Percentiles rank a stretch among this genome's conserved stretches.
phyloP scores from a whole-genome alignment of 305 asterid genomes.

The Fraxinus sp. region DNA sequence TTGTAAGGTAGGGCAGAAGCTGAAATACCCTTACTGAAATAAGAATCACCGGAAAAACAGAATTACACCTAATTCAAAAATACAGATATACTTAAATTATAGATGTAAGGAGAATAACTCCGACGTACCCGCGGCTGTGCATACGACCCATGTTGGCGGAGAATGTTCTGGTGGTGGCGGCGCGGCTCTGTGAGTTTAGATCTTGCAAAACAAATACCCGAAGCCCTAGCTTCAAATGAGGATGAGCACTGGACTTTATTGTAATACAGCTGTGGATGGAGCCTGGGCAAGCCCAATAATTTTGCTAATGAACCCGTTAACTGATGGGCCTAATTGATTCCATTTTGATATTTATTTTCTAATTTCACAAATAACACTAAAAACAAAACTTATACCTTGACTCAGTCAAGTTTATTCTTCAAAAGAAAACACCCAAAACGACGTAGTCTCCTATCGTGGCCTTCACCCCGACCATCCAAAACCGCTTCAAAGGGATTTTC shows the following conservation, averaged over 20 bases:
- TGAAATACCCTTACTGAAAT: constrained; percentile 73
- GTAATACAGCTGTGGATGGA: not conserved
- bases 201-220: not conserved
- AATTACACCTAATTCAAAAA: not conserved
- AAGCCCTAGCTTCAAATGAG: not conserved
- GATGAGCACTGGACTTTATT: constrained; percentile 38
- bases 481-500: not conserved
- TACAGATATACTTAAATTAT: not conserved
- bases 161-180: constrained; percentile 19
- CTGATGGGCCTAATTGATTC: not conserved
- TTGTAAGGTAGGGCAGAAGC: constrained; percentile 80
- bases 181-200: constrained; percentile 17
- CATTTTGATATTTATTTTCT: not conserved
- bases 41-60: not conserved
- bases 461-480: not conserved
- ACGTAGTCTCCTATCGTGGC: not conserved
- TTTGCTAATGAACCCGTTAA: not conserved
- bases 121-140: constrained; percentile 74
- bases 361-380: not conserved
- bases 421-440: not conserved
- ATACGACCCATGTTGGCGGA: constrained; percentile 82
- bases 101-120: not conserved
- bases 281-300: constrained; percentile 5
- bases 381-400: not conserved
- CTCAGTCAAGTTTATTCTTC: not conserved